Evolutionary conservation across 306 rosid species (phyloP), one percentile per base, ranked within the genome.

Genomic region (Vigna reflexopilosa): DNA sequence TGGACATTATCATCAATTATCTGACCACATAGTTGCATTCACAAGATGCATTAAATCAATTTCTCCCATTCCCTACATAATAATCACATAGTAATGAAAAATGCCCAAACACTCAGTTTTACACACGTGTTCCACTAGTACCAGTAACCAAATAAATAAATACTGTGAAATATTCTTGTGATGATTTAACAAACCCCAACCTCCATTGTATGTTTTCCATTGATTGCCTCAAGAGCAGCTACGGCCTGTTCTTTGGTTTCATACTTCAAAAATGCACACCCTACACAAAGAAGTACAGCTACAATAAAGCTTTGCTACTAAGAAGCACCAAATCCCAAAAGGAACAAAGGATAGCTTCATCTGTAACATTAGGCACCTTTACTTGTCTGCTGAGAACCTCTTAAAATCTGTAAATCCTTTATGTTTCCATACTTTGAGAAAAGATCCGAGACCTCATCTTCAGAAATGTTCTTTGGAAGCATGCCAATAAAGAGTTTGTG

Each of bases 381-480:
- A 83, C 93, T 93, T 16, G 97, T 93, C 72, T 89, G 92, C 87
- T 90, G 96, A 68, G 92, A 85, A 59, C 97, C 96, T 81, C 97
- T 86, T 83, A 93, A 83, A 74, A 93, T 90, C 78, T 89, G 97
- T 64, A 93, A 84, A 89, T 93, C 97, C 81, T 89, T 93, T 78
- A 93, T 86, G 16, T 84, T 74, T 84, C 97, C 93, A 40, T 86
- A 82, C 66, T 73, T 52, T 72, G 93, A 87, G 82, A 93, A 93
- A 80, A 93, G 90, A 24, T 78, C 70, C 12, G 93, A 86, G 70
- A 93, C 88, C 50, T 93, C 96, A 76, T 62, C 82, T 85, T 93
- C 96, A 9, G 92, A 93, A 54, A 93, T 89, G 85, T 86, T 90
- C 85, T 93, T 93, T 19, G 96, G 96, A 90, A 93, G 97, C 97